phyloP scores from a whole-genome alignment of 164 flowering plant species.

The Amborella trichopoda region DNA sequence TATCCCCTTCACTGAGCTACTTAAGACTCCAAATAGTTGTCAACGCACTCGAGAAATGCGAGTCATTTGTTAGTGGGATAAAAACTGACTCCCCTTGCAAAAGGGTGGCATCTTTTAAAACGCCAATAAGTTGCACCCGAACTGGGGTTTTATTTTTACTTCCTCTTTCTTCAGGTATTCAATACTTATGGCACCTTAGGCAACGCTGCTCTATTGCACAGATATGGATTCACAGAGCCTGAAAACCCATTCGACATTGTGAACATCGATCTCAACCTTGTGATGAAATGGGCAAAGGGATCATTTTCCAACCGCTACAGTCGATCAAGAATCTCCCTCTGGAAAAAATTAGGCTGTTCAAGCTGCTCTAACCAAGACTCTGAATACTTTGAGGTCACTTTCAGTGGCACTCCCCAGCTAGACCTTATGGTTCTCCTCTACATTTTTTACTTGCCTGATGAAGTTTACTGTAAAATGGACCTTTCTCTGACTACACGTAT shows the following conservation, averaged over 20 bases:
- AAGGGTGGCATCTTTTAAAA: no score
- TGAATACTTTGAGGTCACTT: conserved; percentile 86
- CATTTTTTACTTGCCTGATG: conserved; percentile 48
- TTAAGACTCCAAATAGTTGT: no score
- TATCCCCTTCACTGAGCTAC: no score
- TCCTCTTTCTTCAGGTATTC: conserved; percentile 44
- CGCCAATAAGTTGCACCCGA: no score
- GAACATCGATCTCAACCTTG: conserved; percentile 66
- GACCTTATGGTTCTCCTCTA: conserved; percentile 61
- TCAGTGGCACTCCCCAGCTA: conserved; percentile 63
- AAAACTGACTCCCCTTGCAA: no score
- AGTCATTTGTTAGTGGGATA: no score
- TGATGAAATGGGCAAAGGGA: conserved; percentile 47
- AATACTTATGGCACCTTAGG: conserved; percentile 84
- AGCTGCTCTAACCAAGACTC: conserved; percentile 49
- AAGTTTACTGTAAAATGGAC: conserved; percentile 22
- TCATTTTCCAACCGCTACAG: conserved; percentile 41
- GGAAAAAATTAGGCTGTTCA: conserved; percentile 58
- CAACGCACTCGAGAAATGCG: no score
- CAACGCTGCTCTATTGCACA: conserved; percentile 92
- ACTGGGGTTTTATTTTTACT: no score
- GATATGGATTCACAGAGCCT: conserved; percentile 91
- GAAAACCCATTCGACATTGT: conserved; percentile 68
- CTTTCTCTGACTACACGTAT: conserved; percentile 9
- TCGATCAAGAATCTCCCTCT: conserved; percentile 55